phyloP scores from a whole-genome alignment of 1,284 basidiomycete genomes.

The Irpex sp. region DNA sequence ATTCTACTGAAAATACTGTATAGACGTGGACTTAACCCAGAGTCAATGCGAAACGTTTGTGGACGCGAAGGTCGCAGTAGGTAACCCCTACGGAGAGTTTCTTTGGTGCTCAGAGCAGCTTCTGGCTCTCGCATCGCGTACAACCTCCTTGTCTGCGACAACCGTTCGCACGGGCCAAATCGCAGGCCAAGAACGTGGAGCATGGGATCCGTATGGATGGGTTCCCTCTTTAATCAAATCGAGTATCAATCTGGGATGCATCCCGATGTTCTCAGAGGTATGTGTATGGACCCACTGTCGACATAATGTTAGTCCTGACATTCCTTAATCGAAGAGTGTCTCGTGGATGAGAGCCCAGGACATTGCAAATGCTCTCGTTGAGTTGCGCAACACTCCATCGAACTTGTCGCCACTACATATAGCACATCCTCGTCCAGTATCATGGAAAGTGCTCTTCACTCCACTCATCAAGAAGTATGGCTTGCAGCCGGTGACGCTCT shows the following conservation, averaged over 20 bases:
- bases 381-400: conserved; percentile 15
- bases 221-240: conserved; percentile 15
- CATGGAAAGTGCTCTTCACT: conserved; percentile 11
- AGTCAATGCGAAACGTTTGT: no score
- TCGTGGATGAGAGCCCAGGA: no score
- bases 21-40: no score
- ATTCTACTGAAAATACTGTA: no score
- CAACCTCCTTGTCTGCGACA: conserved; percentile 19
- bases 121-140: conserved; percentile 13
- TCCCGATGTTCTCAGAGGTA: conserved; percentile 13
- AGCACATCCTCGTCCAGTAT: conserved; percentile 16
- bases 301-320: no score
- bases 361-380: conserved; percentile 4
- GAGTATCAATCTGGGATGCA: conserved; percentile 11
- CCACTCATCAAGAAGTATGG: no score
- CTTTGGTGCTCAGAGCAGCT: conserved; percentile 33
- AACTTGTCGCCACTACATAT: conserved; percentile 15
- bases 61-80: no score
- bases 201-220: conserved; percentile 22
- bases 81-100: conserved; percentile 9
- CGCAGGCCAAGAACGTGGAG: conserved; percentile 22
- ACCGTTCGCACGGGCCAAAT: conserved; percentile 30
- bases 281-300: neutral
- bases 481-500: no score
- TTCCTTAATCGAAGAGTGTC: no score